Conservation (phyloP, 164 flowering plant genomes). For the Buxus sempervirens region DNA sequence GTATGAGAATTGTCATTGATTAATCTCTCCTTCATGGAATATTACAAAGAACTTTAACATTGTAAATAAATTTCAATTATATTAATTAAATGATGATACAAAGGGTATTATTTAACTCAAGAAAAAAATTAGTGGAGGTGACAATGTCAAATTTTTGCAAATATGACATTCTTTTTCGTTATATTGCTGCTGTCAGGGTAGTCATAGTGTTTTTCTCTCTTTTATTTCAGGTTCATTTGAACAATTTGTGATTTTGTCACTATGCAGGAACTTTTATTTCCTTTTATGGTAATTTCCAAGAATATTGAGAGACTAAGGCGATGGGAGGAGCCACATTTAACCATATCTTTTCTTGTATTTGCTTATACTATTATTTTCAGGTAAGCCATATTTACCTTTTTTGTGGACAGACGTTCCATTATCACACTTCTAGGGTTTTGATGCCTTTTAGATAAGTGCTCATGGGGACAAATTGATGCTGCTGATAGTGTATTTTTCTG, state of each 20-base stretch:
- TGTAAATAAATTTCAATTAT: no score
- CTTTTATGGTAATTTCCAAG: conserved; percentile 42
- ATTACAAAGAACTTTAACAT: no score
- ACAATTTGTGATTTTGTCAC: not conserved
- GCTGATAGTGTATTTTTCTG: not conserved
- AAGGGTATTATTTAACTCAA: no score
- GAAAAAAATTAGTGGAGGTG: no score
- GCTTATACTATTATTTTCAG: conserved; percentile 73
- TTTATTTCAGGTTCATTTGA: not conserved
- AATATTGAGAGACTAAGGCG: conserved; percentile 69
- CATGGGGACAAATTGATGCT: not conserved
- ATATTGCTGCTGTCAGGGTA: not conserved
- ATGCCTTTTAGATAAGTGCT: not conserved
- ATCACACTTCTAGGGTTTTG: not conserved
- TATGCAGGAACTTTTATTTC: conserved; percentile 83
- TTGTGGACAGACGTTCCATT: not conserved
- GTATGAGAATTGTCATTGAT: no score
- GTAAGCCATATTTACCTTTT: conserved; percentile 29
- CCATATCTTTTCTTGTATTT: conserved; percentile 74
- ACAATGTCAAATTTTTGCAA: no score
- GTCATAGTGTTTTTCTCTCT: not conserved
- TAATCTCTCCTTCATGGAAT: no score
- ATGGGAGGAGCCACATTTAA: conserved; percentile 88
- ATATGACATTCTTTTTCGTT: no score
- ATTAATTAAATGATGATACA: no score